Evolutionary conservation across 345 rosid genomes (phyloP).

Genomic region (Rhodomyrtus tomentosa): DNA sequence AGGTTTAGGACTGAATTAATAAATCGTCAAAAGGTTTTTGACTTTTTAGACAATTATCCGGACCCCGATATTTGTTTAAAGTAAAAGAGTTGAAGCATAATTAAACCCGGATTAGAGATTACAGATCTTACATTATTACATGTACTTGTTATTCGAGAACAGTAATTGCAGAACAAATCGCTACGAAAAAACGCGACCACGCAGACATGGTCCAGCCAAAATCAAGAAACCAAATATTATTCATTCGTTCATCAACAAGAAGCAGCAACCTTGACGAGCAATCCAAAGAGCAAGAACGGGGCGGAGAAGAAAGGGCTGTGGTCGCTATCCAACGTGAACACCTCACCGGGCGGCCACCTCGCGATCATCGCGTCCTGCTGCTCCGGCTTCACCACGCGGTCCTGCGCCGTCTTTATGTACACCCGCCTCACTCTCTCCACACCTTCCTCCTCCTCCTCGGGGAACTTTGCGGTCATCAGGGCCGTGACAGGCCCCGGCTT

Average conservation of each 20-base stretch:
- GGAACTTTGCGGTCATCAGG: slow-evolving; percentile 30
- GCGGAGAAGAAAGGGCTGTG: slow-evolving; percentile 83
- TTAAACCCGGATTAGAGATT: too few relatives aligned
- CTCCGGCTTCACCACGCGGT: slow-evolving; percentile 48
- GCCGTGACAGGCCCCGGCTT: slow-evolving; percentile 70
- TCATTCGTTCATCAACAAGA: not conserved
- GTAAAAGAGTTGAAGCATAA: too few relatives aligned
- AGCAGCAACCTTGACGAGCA: slow-evolving; percentile 53
- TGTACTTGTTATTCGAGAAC: not conserved
- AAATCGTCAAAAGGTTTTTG: too few relatives aligned
- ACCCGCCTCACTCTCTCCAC: slow-evolving; percentile 35
- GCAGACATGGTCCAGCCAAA: not conserved
- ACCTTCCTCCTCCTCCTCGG: not conserved
- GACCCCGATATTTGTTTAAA: too few relatives aligned
- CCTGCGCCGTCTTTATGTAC: slow-evolving; percentile 57
- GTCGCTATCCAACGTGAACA: slow-evolving; percentile 48
- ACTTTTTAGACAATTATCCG: too few relatives aligned
- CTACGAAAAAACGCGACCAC: not conserved
- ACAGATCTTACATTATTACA: not conserved
- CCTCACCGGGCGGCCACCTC: slow-evolving; percentile 61
- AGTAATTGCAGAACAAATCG: not conserved
- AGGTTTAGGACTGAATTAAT: too few relatives aligned
- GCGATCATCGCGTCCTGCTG: slow-evolving; percentile 76
- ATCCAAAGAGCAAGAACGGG: slow-evolving; percentile 54
- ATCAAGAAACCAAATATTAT: not conserved